Evolutionary conservation across 108 stramenopile genomes (phyloP), one percentile per base, ranked within the genome.

Genomic region (Licmophora abbreviata): DNA sequence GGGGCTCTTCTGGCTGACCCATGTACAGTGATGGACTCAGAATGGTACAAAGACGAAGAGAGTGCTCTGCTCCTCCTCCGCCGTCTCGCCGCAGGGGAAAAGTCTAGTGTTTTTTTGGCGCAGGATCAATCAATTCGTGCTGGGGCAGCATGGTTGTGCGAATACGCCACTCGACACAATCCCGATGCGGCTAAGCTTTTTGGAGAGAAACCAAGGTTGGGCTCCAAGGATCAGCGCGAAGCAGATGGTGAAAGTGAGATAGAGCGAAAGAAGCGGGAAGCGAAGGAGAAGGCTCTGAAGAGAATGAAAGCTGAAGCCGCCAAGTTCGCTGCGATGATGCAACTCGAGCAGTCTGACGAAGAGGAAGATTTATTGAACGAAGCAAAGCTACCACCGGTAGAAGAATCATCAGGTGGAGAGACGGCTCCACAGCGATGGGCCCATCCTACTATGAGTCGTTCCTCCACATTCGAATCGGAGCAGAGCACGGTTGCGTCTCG

Each of bases 61-160:
- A 83, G 45, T 29, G 40, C 57, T 4, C 48, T 90, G 11, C 51
- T 68, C 3, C 51, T 90, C 1, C 63, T 90, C 11, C 64, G 62
- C 11, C 51, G 61, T 25, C 48, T 90, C 8, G 88, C 80, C 24
- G 54, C 51, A 20, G 76, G 63, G 26, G 67, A 68, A 14, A 56
- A 37, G 28, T 25, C 37, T 25, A 69, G 72, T 20, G 51, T 50
- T 26, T 85, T 85, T 63, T 50, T 79, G n/a, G 79, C 74, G 21
- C 63, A 79, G 35, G 88, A 90, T 69, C 57, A 51, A 58, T 63
- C 78, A 9, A 54, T 90, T 21, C 52, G 68, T 29, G 71, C 75
- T 25, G 88, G 84, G 40, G 88, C 88, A 8, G 72, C 82, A 15
- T 90, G 79, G 74, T 32, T 90, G 8, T 86, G 84, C 37, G 69